Base-by-base conservation (phyloP, 2,329 filamentous ascomycete genomes). In the Ceratocystis destructans region DNA sequence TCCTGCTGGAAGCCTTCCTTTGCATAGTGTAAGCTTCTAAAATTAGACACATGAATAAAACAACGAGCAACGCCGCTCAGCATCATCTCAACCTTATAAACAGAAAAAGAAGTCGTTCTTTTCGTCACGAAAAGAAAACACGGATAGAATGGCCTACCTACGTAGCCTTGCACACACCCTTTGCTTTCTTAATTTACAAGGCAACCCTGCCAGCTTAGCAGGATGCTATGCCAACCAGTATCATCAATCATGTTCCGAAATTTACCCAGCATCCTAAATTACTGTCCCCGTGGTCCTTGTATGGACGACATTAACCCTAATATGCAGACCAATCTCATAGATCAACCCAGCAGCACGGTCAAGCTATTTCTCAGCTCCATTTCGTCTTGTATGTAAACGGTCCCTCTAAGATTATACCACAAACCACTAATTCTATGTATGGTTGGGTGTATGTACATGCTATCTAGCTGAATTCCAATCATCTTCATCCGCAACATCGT, bases 401-500 rank as follows among this genome's bases (percentile, higher is more conserved):
- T 41, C 37, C 10, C 10, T 41, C 48, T 46, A 46, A 17, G 12
- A 46, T n/a, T 46, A 46, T n/a, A 22, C 48, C 22, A 50, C n/a
- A n/a, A n/a, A 20, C 46, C 17, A n/a, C 20, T 4, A 53, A 28
- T 53, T 12, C 8, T 12, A 12, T 53, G 15, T 28, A 15, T 5
- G 37, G 37, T 0, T 41, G 37, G 1, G 37, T 41, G 37, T 53
- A 28, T 53, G 48, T 25, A 53, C 48, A 28, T n/a, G 33, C 55
- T 59, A 59, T 59, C 55, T 59, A 25, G 31, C 55, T 17, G 46
- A 46, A n/a, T 63, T 76, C 77, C 79, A 82, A 50, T 76, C 77
- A 62, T 79, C 77, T 53, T 81, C 80, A 57, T 80, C 80, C 2
- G 76, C 80, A 20, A 82, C 78, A 68, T 82, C 80, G 69, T 82